These are phyloP conservation scores for Larix kaempferi DNA, from an alignment of 75 land plant genomes.

Conservation along the genomic window DNA sequence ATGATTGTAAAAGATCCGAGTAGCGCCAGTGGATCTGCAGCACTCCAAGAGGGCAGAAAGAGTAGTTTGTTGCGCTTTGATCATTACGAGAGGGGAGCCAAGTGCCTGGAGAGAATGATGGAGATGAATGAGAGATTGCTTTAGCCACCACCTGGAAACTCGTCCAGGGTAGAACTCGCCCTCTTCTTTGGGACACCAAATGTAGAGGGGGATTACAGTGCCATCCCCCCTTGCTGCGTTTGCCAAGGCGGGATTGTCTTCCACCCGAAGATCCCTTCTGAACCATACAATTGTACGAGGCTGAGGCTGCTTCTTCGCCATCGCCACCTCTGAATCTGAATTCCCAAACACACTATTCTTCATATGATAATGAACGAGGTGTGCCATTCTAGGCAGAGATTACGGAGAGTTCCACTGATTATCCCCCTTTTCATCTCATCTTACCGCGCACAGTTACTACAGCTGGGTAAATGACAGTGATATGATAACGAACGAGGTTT, in stretches of 20 bases:
- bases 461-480: too few species aligned
- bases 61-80: constrained; percentile 46
- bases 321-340: too few species aligned
- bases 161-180: constrained; percentile 69
- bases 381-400: too few species aligned
- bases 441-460: too few species aligned
- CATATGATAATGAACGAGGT: too few species aligned
- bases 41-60: constrained; percentile 69
- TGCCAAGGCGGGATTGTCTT: constrained; percentile 87
- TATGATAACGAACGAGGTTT: too few species aligned
- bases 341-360: too few species aligned
- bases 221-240: constrained; percentile 75
- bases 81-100: constrained; percentile 57
- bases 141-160: constrained; percentile 90
- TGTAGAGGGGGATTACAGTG: constrained; percentile 48
- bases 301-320: too few species aligned
- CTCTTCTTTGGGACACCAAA: constrained; percentile 87
- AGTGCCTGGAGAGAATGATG: constrained; percentile 54
- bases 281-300: constrained; percentile 88
- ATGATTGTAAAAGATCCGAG: constrained; percentile 74
- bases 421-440: too few species aligned
- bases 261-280: constrained; percentile 91
- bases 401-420: too few species aligned
- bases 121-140: constrained; percentile 57
- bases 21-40: constrained; percentile 64